These are phyloP conservation scores for Bipolaris bicolor DNA, from an alignment of 2,329 filamentous ascomycete species.

Conservation along the genomic window DNA sequence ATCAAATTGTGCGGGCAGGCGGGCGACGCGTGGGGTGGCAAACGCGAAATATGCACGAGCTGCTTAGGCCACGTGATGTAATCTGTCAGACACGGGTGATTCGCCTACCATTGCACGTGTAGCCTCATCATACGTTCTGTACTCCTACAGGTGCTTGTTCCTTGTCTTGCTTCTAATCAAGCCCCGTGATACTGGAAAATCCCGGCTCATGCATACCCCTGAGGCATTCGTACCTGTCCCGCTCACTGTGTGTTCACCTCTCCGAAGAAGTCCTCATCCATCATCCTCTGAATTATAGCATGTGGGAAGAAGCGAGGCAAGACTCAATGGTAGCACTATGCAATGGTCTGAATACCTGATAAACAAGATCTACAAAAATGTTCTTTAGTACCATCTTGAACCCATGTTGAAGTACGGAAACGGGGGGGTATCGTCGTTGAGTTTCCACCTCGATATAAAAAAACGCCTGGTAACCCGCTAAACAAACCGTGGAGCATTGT, in stretches of 20 bases:
- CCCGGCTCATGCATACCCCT: too few relatives aligned
- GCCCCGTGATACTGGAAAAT: too few relatives aligned
- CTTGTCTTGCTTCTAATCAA: too few relatives aligned
- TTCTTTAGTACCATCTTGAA: neutral
- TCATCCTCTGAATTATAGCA: too few relatives aligned
- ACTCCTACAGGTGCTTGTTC: too few relatives aligned
- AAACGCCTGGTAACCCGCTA: slow-evolving; percentile 32
- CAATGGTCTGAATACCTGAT: neutral
- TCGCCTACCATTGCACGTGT: neutral
- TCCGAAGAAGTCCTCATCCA: too few relatives aligned
- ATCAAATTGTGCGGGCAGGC: neutral
- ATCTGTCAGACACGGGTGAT: neutral
- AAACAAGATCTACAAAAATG: neutral
- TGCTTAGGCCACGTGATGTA: slow-evolving; percentile 15
- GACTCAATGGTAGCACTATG: neutral
- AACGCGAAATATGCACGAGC: slow-evolving; percentile 12
- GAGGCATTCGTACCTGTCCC: too few relatives aligned
- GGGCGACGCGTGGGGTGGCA: neutral
- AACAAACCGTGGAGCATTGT: slow-evolving; percentile 24
- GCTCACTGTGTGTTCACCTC: too few relatives aligned
- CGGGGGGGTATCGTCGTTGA: slow-evolving; percentile 48
- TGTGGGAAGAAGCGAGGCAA: too few relatives aligned
- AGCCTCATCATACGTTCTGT: neutral
- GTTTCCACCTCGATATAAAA: slow-evolving; percentile 23
- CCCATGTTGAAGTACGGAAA: slow-evolving; percentile 3